phyloP scores from a whole-genome alignment of 805 yeast species.

The Monosporozyma siamensis region DNA sequence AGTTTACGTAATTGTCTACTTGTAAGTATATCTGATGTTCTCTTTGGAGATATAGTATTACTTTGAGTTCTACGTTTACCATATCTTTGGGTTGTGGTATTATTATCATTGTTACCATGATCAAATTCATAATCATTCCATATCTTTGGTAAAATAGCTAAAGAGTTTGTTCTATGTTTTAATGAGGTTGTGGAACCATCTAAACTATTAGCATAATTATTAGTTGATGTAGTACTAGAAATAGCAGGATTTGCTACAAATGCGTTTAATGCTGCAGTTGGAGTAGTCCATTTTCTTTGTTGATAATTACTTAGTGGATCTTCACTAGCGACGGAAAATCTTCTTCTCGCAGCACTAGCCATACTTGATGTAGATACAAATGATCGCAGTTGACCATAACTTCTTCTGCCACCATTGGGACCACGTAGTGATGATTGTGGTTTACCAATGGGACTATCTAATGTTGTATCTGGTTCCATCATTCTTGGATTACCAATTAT shows the following conservation, averaged over 20 bases:
- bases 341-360: not conserved
- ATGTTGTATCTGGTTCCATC: conserved; percentile 11
- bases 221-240: conserved; percentile 2
- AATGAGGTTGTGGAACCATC: conserved; percentile 1
- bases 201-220: too few relatives aligned
- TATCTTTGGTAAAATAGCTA: conserved; percentile 14
- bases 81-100: not conserved
- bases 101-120: not conserved
- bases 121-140: conserved; percentile 5
- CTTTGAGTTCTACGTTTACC: conserved; percentile 1
- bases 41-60: not conserved
- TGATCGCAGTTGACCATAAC: conserved; percentile 4
- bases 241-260: conserved; percentile 19
- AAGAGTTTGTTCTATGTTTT: conserved; percentile 16
- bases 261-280: conserved; percentile 24
- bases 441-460: not conserved
- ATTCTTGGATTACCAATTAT: conserved; percentile 50
- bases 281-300: conserved; percentile 10
- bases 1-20: not conserved
- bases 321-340: conserved; percentile 5
- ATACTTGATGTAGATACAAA: not conserved
- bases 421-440: conserved; percentile 1
- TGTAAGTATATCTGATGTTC: not conserved
- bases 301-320: conserved; percentile 1
- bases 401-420: not conserved